Evolutionary conservation across 257 asterid species (phyloP).

Genomic region (Capsicum pubescens): DNA sequence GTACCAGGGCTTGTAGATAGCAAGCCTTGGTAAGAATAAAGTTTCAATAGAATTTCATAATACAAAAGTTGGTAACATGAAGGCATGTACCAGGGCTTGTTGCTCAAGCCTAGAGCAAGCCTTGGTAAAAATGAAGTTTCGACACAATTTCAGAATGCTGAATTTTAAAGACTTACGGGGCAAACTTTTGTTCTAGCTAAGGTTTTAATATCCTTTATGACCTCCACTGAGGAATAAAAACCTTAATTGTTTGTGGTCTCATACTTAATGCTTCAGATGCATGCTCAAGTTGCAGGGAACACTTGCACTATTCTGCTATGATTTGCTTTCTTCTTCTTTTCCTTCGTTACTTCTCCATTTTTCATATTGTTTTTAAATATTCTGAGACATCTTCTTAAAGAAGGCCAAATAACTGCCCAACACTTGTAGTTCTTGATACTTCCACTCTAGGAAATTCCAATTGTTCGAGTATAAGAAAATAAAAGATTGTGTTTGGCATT

Average conservation of each 20-base stretch:
- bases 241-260: background rate
- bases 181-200: background rate
- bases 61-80: background rate
- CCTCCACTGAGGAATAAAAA: background rate
- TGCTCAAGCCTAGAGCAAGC: no score
- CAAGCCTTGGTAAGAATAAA: no score
- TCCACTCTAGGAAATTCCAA: background rate
- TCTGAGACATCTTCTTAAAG: background rate
- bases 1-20: no score
- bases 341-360: background rate
- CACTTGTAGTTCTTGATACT: background rate
- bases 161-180: no score
- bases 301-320: background rate
- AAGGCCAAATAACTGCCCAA: background rate
- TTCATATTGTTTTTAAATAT: background rate
- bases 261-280: background rate
- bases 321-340: background rate
- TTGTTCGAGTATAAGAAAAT: background rate
- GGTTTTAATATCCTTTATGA: background rate
- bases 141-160: no score
- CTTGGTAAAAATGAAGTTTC: no score
- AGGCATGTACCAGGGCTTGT: no score
- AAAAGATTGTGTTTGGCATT: background rate
- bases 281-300: background rate
- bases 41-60: no score